phyloP scores from a whole-genome alignment of 2,329 filamentous ascomycete species.

The Pyrenochaeta sp. region DNA sequence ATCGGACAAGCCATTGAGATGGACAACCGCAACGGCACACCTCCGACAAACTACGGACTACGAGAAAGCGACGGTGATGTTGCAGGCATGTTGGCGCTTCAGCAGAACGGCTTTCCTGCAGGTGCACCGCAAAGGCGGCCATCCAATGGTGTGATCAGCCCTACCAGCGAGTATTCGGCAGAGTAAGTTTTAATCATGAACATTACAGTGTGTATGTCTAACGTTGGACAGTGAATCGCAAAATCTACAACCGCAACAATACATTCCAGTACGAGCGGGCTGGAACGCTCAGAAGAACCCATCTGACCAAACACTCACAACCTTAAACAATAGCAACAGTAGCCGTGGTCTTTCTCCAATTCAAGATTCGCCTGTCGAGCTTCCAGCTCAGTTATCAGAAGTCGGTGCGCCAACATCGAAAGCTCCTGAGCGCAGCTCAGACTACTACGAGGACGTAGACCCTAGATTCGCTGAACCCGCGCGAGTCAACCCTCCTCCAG shows the following conservation, averaged over 20 bases:
- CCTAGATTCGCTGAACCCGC: constrained; percentile 76
- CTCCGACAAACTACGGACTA: constrained; percentile 50
- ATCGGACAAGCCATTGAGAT: constrained; percentile 79
- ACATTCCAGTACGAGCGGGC: constrained; percentile 57
- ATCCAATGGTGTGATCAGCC: constrained; percentile 52
- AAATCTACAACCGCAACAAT: constrained; percentile 39
- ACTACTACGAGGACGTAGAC: constrained; percentile 94
- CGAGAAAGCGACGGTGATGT: constrained; percentile 75
- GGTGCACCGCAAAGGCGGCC: constrained; percentile 37
- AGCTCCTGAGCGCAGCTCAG: constrained; percentile 46
- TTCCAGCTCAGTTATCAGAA: constrained; percentile 41
- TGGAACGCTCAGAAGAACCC: constrained; percentile 49
- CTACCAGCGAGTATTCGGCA: constrained; percentile 75
- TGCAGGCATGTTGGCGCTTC: constrained; percentile 75
- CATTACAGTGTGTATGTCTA: constrained; percentile 22
- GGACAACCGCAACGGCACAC: constrained; percentile 65
- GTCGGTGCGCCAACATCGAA: constrained; percentile 33
- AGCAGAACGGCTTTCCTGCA: constrained; percentile 59
- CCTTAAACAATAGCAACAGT: constrained; percentile 37
- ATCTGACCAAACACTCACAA: constrained; percentile 37
- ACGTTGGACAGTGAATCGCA: constrained; percentile 21
- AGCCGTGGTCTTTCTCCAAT: constrained; percentile 51
- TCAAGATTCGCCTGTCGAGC: constrained; percentile 48
- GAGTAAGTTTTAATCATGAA: constrained; percentile 65
- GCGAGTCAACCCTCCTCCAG: constrained; percentile 33